Conservation (phyloP, 2,329 filamentous ascomycete genomes). For the Alternaria triticina region DNA sequence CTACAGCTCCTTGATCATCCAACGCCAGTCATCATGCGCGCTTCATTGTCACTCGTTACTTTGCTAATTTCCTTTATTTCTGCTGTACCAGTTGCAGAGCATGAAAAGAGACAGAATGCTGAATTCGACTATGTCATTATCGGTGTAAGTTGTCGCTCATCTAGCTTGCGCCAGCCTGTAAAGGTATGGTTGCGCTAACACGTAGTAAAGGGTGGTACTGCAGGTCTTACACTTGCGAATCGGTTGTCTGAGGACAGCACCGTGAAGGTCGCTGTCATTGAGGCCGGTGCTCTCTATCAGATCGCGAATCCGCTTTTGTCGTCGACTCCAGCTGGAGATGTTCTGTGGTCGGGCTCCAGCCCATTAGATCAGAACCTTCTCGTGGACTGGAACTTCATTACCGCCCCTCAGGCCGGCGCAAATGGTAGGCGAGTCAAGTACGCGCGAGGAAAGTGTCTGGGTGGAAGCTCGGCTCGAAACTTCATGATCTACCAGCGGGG, state of each 20-base stretch:
- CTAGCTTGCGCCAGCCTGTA: background rate
- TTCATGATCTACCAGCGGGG: conserved; percentile 33
- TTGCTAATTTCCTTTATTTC: background rate
- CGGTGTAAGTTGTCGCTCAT: conserved; percentile 3
- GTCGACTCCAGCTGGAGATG: conserved; percentile 28
- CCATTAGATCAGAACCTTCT: conserved; percentile 26
- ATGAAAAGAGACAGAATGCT: conserved; percentile 10
- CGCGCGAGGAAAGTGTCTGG: conserved; percentile 39
- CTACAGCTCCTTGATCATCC: background rate
- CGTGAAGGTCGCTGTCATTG: conserved; percentile 26
- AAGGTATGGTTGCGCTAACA: background rate
- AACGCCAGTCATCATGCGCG: background rate
- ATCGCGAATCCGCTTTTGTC: conserved; percentile 12
- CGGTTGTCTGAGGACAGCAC: background rate
- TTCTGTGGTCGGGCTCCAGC: conserved; percentile 24
- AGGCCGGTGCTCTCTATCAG: conserved; percentile 31
- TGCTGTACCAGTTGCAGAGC: conserved; percentile 1
- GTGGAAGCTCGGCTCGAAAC: conserved; percentile 34
- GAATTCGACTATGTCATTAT: conserved; percentile 27
- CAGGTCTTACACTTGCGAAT: background rate
- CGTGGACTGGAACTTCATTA: conserved; percentile 42
- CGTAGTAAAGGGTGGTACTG: background rate
- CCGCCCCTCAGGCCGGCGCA: conserved; percentile 30
- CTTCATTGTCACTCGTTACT: conserved; percentile 10
- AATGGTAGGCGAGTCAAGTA: conserved; percentile 30